Percentiles rank a stretch among this genome's conserved stretches.
Conservation (phyloP, 1,139 yeast species). For the Taiozyma sp. region DNA sequence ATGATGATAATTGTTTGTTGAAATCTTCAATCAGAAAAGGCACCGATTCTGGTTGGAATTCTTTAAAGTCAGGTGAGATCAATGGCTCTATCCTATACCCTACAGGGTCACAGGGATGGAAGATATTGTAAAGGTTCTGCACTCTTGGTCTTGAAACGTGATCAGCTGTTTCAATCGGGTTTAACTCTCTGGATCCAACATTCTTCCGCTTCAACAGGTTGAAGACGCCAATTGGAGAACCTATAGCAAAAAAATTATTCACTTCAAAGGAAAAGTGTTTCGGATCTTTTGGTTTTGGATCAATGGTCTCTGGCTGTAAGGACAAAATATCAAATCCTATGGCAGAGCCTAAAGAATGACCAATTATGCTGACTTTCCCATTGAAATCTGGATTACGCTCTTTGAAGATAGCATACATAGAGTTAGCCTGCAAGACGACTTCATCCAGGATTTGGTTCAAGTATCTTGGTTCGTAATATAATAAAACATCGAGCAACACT, state of each 20-base stretch:
- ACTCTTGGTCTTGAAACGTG: conserved; percentile 41
- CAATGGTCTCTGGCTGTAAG: conserved; percentile 39
- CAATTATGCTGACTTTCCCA: conserved; percentile 78
- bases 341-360: conserved; percentile 90
- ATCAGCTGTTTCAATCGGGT: conserved; percentile 7
- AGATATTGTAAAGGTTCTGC: conserved; percentile 62
- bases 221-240: conserved; percentile 89
- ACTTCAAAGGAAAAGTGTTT: conserved; percentile 60
- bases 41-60: conserved; percentile 46
- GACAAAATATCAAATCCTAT: conserved; percentile 75
- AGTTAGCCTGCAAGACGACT: conserved; percentile 67
- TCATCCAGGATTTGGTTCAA: conserved; percentile 55
- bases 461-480: conserved; percentile 78
- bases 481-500: conserved; percentile 76
- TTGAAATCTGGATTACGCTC: conserved; percentile 67
- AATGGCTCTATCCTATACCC: conserved; percentile 86
- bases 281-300: conserved; percentile 9
- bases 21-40: conserved; percentile 21
- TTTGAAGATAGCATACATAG: conserved; percentile 54
- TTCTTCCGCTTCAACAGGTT: conserved; percentile 58
- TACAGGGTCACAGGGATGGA: conserved; percentile 87
- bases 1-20: conserved; percentile 17
- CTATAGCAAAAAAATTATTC: conserved; percentile 71
- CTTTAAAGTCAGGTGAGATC: conserved; percentile 47
- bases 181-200: conserved; percentile 28